phyloP scores from a whole-genome alignment of 345 rosid genomes.

The Clarkia xantiana region DNA sequence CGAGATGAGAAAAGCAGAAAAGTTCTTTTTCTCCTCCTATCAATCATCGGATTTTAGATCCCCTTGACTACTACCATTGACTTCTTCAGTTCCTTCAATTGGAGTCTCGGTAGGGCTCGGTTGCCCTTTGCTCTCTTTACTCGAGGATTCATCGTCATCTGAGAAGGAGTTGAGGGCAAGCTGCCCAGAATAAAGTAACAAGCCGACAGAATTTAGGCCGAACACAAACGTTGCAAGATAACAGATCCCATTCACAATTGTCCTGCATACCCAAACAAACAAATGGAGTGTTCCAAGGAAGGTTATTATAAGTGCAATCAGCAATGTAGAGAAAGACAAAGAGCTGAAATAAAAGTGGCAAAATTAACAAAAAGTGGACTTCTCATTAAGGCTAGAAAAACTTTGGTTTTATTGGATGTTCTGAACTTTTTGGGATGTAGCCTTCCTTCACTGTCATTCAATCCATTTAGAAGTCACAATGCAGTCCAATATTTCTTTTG shows the following conservation, averaged over 20 bases:
- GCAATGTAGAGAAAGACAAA: no score
- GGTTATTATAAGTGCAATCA: no score
- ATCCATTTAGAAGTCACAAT: no score
- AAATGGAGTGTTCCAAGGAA: slow-evolving; percentile 1
- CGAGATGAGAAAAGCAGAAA: background rate
- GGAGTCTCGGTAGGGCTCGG: slow-evolving; percentile 16
- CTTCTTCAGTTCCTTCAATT: slow-evolving; percentile 19
- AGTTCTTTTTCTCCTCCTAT: background rate
- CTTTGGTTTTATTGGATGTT: background rate
- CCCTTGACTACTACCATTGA: slow-evolving; percentile 19
- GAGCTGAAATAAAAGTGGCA: no score
- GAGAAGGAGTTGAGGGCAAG: slow-evolving; percentile 44
- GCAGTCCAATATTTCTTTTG: no score
- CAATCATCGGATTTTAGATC: slow-evolving; percentile 32
- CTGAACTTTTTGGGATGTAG: no score
- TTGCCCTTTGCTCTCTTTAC: slow-evolving; percentile 13
- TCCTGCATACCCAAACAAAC: slow-evolving; percentile 31
- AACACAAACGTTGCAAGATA: slow-evolving; percentile 92
- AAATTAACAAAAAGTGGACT: background rate
- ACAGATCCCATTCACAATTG: slow-evolving; percentile 72
- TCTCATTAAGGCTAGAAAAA: background rate
- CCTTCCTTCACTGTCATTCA: no score
- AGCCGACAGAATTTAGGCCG: slow-evolving; percentile 66
- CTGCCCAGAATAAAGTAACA: slow-evolving; percentile 64
- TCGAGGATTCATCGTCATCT: slow-evolving; percentile 29